Conservation (phyloP, 371 early-diverging fungal genomes). For the Funneliformis caledonium region DNA sequence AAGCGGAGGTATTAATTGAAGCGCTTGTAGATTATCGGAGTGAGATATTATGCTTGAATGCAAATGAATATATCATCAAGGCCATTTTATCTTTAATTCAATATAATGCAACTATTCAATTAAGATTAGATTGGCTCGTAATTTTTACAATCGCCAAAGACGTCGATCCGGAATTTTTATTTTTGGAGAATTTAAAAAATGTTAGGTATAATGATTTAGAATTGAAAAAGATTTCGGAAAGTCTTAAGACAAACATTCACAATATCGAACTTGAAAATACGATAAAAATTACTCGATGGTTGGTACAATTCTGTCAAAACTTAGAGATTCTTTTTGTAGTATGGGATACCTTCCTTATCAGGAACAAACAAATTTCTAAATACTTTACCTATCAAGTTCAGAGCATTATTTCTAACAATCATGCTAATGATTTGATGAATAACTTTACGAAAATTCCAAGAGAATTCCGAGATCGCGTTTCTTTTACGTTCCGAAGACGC, state of each 20-base stretch:
- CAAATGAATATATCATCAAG: background rate
- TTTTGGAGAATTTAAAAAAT: background rate
- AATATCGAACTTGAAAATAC: background rate
- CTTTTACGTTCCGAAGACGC: background rate
- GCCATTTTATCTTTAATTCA: slow-evolving; percentile 5
- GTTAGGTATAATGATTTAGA: background rate
- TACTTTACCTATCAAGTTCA: background rate
- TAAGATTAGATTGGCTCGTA: slow-evolving; percentile 18
- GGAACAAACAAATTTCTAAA: background rate
- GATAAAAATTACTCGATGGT: background rate
- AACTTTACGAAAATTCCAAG: background rate
- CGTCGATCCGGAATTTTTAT: slow-evolving; percentile 16
- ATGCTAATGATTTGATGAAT: background rate
- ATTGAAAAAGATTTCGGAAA: background rate
- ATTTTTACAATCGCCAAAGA: background rate
- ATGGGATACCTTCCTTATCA: slow-evolving; percentile 4
- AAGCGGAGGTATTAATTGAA: background rate
- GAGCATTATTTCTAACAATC: background rate
- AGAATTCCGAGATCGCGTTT: background rate
- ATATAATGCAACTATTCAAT: background rate
- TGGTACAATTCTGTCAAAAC: background rate
- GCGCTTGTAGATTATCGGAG: background rate
- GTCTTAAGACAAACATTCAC: background rate
- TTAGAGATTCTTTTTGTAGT: background rate
- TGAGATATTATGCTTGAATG: background rate